These are phyloP conservation scores for Aspergillus floridensis DNA, from an alignment of 2,329 filamentous ascomycete genomes.

Conservation along the genomic window DNA sequence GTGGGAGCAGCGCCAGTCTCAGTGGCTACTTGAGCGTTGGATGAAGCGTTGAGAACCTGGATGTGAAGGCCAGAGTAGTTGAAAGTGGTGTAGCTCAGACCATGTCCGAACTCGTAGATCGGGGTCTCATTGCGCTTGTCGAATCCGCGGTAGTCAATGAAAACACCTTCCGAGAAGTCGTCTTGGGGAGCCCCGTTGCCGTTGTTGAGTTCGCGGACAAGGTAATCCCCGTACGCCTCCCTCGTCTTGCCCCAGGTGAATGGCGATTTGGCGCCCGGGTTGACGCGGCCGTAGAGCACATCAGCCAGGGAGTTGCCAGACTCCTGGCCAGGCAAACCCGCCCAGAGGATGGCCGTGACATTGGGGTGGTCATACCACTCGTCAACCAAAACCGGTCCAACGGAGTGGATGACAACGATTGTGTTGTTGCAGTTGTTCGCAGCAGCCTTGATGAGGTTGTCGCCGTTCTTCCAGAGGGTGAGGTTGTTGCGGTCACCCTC, in stretches of 20 bases:
- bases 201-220: slow-evolving; percentile 59
- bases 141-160: slow-evolving; percentile 56
- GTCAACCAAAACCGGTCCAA: slow-evolving; percentile 73
- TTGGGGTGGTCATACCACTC: slow-evolving; percentile 62
- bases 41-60: slow-evolving; percentile 40
- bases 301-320: slow-evolving; percentile 73
- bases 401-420: slow-evolving; percentile 84
- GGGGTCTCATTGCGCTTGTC: slow-evolving; percentile 56
- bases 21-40: slow-evolving; percentile 55
- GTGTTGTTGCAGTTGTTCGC: slow-evolving; percentile 79
- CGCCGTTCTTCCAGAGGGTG: slow-evolving; percentile 81
- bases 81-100: slow-evolving; percentile 63
- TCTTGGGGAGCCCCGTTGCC: slow-evolving; percentile 56
- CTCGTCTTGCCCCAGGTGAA: slow-evolving; percentile 59
- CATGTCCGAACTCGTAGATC: slow-evolving; percentile 62
- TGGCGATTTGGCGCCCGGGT: slow-evolving; percentile 61
- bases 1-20: slow-evolving; percentile 53
- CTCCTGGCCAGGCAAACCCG: slow-evolving; percentile 71
- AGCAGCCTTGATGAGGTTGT: slow-evolving; percentile 77
- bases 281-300: slow-evolving; percentile 66
- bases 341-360: slow-evolving; percentile 73
- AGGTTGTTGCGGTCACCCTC: slow-evolving; percentile 88
- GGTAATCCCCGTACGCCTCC: slow-evolving; percentile 54
- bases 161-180: slow-evolving; percentile 60
- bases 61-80: slow-evolving; percentile 58